Evolutionary conservation across 1,284 basidiomycete species (phyloP).

Genomic region (Grifola frondosa): DNA sequence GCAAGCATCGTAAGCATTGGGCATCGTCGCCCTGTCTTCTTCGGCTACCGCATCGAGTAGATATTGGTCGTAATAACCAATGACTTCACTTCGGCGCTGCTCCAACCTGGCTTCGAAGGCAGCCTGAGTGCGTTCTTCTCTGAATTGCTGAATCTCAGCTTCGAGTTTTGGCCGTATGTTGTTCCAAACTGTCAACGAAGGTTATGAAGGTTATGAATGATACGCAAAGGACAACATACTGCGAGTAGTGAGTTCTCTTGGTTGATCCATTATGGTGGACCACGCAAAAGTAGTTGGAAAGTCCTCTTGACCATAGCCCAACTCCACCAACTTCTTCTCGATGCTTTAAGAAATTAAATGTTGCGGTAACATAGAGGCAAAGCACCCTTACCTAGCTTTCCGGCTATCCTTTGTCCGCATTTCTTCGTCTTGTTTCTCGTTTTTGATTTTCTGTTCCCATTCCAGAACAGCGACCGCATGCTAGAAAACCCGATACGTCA

Average conservation of each 20-base stretch:
- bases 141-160: constrained; percentile 1
- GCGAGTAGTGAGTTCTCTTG: constrained; percentile 4
- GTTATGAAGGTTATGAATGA: not conserved
- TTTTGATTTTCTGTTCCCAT: no score
- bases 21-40: constrained; percentile 2
- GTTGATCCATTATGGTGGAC: constrained; percentile 5
- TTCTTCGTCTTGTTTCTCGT: no score
- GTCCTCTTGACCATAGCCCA: constrained; percentile 5
- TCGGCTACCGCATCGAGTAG: no score
- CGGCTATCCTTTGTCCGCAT: no score
- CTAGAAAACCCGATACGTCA: no score
- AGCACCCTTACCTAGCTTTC: no score
- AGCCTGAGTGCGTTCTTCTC: not conserved
- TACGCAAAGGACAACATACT: constrained; percentile 2
- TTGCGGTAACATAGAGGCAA: no score
- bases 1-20: constrained; percentile 6
- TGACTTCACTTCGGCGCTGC: not conserved
- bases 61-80: not conserved
- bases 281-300: constrained; percentile 3
- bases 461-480: no score
- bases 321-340: not conserved
- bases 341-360: no score
- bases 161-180: constrained; percentile 11
- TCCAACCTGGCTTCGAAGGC: not conserved
- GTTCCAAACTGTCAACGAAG: constrained; percentile 8